Conservation (phyloP, 768 basidiomycete species). For the Phylloporus rhodoxanthus region DNA sequence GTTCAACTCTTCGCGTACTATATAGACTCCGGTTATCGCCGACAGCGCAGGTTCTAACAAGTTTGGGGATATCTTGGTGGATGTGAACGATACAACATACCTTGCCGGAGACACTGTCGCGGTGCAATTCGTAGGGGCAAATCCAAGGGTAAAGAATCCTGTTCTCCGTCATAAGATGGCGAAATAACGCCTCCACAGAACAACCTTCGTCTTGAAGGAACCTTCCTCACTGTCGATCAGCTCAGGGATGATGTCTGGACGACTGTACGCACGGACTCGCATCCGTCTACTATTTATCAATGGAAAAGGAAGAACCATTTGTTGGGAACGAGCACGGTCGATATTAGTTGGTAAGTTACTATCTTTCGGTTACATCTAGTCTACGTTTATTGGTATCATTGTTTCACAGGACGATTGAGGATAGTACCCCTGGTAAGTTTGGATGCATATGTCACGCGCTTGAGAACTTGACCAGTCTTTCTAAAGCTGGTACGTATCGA, state of each 20-base stretch:
- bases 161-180: not conserved
- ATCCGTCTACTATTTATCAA: conserved; percentile 65
- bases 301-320: conserved; percentile 58
- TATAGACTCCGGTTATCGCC: conserved; percentile 55
- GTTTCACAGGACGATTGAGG: conserved; percentile 53
- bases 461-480: not conserved
- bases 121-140: conserved; percentile 68
- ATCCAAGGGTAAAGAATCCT: conserved; percentile 54
- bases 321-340: conserved; percentile 58
- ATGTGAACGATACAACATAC: conserved; percentile 50
- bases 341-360: conserved; percentile 51
- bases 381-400: not conserved
- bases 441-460: not conserved
- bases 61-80: conserved; percentile 57
- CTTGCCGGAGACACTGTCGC: conserved; percentile 51
- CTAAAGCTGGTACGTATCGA: conserved; percentile 62
- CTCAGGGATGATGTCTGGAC: conserved; percentile 46
- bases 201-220: conserved; percentile 67
- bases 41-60: conserved; percentile 50
- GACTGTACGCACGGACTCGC: conserved; percentile 64
- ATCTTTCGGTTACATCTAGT: not conserved
- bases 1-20: not conserved
- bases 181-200: conserved; percentile 43
- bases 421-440: conserved; percentile 36
- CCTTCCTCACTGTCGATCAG: conserved; percentile 65